Base-by-base conservation (phyloP, 2,329 filamentous ascomycete genomes). In the Beauveria sp. region DNA sequence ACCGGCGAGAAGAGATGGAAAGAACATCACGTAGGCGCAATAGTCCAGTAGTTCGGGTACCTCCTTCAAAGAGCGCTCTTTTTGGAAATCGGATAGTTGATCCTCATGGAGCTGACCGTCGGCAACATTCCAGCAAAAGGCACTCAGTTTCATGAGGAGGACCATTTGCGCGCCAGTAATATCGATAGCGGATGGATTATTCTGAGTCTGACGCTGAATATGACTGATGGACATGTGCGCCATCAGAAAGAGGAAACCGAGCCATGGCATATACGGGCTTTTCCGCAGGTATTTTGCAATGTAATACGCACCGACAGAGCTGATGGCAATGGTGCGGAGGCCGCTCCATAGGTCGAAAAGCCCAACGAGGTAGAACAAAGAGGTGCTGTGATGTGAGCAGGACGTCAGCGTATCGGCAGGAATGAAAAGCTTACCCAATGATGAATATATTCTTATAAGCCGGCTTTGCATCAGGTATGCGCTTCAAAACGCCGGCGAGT, bases 161-260 rank as follows among this genome's bases (percentile, higher is more conserved):
- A 99, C 95, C 95, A 99, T 99, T 75, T 99, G 95, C 1, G 93
- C 92, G 46, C 89, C 93, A 0, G 93, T 97, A 67, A 99, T 93
- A 73, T 99, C 95, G 63, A 96, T 81, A 1, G 78, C 75, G 45
- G 83, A 80, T 0, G 90, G 84, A 64, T 85, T 81, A 67, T 89
- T 81, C 45, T 83, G 77, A 45, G 87, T 83, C 74, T 96, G 91
- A 45, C 96, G 89, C 62, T 85, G 79, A 65, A 99, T 88, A 74
- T 99, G 95, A 73, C 86, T 96, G 69, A 93, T 74, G 51, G 93
- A 93, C 88, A 98, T 90, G 76, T 99, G 93, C 61, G 88, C 88
- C 93, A 99, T 98, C 62, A 96, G 79, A 71, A 96, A 97, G 55
- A 91, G 80, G 74, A 99, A 99, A 63, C 87, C 92, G 55, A 97